Percentiles rank a stretch among this genome's conserved stretches.
Conservation (phyloP, 2,329 filamentous ascomycete species). For the Escovopsis sp. region DNA sequence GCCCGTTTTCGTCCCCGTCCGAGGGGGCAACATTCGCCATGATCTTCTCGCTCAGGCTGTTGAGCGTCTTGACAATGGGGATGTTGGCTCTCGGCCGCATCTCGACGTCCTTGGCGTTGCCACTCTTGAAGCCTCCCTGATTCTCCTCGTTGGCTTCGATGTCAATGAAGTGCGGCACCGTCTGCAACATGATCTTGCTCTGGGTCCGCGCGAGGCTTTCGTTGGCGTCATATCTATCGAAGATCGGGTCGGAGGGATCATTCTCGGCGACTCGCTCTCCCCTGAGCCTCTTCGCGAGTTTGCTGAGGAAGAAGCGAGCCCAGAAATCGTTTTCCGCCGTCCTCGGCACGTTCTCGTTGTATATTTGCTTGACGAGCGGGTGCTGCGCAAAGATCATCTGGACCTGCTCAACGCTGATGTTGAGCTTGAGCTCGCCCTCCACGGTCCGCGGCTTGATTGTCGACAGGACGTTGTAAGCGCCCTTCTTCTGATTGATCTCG, state of each 20-base stretch:
- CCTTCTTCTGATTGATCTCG: slow-evolving; percentile 71
- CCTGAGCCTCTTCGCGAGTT: slow-evolving; percentile 78
- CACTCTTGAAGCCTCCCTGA: slow-evolving; percentile 64
- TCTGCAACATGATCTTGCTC: slow-evolving; percentile 41
- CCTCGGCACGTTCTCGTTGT: slow-evolving; percentile 83
- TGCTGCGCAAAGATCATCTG: slow-evolving; percentile 88
- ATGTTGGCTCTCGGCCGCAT: slow-evolving; percentile 76
- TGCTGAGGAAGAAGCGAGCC: slow-evolving; percentile 85
- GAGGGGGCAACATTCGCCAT: slow-evolving; percentile 74
- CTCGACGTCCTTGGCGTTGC: slow-evolving; percentile 78
- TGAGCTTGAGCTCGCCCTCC: slow-evolving; percentile 52
- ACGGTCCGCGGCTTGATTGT: slow-evolving; percentile 56
- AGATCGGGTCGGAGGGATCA: slow-evolving; percentile 61
- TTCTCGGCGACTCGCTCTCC: slow-evolving; percentile 73
- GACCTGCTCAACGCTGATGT: slow-evolving; percentile 82
- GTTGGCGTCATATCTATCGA: slow-evolving; percentile 72
- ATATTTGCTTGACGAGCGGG: slow-evolving; percentile 75
- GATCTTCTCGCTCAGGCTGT: slow-evolving; percentile 84
- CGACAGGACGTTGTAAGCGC: slow-evolving; percentile 86
- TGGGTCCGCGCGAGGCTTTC: slow-evolving; percentile 45
- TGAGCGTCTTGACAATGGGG: slow-evolving; percentile 78
- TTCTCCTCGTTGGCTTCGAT: slow-evolving; percentile 92
- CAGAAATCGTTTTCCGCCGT: slow-evolving; percentile 73
- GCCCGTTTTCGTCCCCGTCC: slow-evolving; percentile 48
- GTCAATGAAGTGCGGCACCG: slow-evolving; percentile 81